Conservation (phyloP, 2,329 filamentous ascomycete genomes). For the Pyrenophora tritici-repentis region DNA sequence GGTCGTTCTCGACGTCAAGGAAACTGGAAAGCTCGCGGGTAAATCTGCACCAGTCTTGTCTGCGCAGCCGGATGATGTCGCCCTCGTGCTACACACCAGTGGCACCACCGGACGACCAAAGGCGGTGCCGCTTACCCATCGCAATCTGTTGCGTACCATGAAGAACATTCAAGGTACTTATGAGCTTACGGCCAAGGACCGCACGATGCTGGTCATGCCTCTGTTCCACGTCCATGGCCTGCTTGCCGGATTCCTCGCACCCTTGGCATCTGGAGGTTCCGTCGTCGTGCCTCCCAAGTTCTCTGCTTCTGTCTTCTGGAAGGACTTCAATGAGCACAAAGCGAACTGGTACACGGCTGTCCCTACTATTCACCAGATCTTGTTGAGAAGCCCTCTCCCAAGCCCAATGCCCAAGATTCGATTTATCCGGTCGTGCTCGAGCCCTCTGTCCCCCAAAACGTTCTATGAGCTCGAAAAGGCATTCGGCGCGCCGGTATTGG, state of each 20-base stretch:
- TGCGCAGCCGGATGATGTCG: slow-evolving; percentile 76
- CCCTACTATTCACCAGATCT: slow-evolving; percentile 90
- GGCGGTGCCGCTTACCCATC: slow-evolving; percentile 78
- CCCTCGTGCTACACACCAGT: slow-evolving; percentile 81
- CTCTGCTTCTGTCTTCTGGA: slow-evolving; percentile 83
- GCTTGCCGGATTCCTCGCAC: slow-evolving; percentile 78
- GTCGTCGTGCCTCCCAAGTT: slow-evolving; percentile 79
- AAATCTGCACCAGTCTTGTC: slow-evolving; percentile 56
- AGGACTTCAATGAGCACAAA: slow-evolving; percentile 71
- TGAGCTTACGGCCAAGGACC: slow-evolving; percentile 69
- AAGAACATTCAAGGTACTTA: slow-evolving; percentile 81
- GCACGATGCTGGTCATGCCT: slow-evolving; percentile 87
- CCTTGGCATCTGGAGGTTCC: slow-evolving; percentile 75
- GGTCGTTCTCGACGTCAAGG: slow-evolving; percentile 78
- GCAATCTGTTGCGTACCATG: slow-evolving; percentile 82
- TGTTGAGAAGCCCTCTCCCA: slow-evolving; percentile 74
- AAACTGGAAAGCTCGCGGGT: slow-evolving; percentile 67
- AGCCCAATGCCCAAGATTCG: slow-evolving; percentile 72
- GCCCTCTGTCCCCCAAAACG: slow-evolving; percentile 78
- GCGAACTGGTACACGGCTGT: slow-evolving; percentile 94
- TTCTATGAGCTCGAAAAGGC: slow-evolving; percentile 78
- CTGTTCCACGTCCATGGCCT: slow-evolving; percentile 92
- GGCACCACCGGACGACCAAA: slow-evolving; percentile 86
- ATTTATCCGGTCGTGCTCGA: slow-evolving; percentile 88
- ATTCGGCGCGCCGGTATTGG: slow-evolving; percentile 79